phyloP scores from a whole-genome alignment of 2,329 filamentous ascomycete genomes.

The Thelonectria discophora region DNA sequence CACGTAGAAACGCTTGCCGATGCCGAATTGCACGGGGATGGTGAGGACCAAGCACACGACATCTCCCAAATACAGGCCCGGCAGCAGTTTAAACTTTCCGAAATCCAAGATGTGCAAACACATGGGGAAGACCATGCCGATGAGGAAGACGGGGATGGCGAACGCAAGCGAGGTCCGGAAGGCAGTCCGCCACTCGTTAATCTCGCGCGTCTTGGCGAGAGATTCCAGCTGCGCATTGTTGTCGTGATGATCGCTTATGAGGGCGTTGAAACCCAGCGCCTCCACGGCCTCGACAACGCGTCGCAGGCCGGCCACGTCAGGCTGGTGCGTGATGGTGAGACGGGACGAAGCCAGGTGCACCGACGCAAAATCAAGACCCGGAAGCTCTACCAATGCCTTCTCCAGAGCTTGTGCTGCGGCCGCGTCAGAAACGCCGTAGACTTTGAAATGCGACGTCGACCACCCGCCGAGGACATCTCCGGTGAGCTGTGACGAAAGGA shows the following conservation, averaged over 20 bases:
- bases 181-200: conserved; percentile 87
- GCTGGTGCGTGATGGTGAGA: conserved; percentile 76
- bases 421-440: conserved; percentile 82
- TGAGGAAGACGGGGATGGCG: conserved; percentile 87
- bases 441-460: conserved; percentile 77
- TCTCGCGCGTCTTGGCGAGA: conserved; percentile 94
- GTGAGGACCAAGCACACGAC: conserved; percentile 84
- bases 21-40: conserved; percentile 93
- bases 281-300: conserved; percentile 85
- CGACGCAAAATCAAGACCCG: conserved; percentile 78
- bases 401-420: conserved; percentile 77
- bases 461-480: conserved; percentile 62
- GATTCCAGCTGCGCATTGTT: conserved; percentile 97
- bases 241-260: conserved; percentile 91
- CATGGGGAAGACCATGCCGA: conserved; percentile 97
- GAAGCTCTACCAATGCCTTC: conserved; percentile 67
- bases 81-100: conserved; percentile 71
- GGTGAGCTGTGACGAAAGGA: conserved; percentile 79
- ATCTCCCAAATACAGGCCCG: conserved; percentile 88
- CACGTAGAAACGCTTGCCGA: conserved; percentile 91
- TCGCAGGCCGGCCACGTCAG: conserved; percentile 78
- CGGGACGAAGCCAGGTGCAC: conserved; percentile 79
- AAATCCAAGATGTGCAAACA: conserved; percentile 78
- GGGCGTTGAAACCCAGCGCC: conserved; percentile 83
- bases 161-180: conserved; percentile 83